Evolutionary conservation across 2,329 filamentous ascomycete species (phyloP), one percentile per base, ranked within the genome.

Genomic region (Pseudocercospora musae): DNA sequence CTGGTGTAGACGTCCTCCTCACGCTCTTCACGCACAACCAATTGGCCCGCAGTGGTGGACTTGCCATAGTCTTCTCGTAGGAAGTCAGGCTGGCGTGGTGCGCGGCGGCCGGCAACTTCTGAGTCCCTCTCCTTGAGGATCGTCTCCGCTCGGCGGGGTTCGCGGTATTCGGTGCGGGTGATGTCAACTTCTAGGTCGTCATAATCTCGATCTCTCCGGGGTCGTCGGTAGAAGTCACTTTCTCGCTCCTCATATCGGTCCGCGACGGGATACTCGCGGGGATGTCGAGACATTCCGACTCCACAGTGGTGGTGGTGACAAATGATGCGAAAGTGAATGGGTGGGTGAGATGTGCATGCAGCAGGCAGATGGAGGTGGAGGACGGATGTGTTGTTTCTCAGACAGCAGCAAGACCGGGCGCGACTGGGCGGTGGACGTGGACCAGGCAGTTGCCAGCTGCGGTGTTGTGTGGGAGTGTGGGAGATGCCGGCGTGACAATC

Each of bases 131-230:
- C 71, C 62, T 71, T 70, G 59, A 73, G 67, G 18, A 68, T 27
- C 10, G 70, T 69, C 60, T 71, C 70, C 1, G 58, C 63, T 25
- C 65, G 65, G 37, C 70, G 67, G 48, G 69, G 68, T 42, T 70
- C 70, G 44, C 65, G 67, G 53, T 70, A 68, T 59, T 70, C 69
- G 13, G 67, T 66, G 44, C 71, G 71, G 58, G 69, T 66, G 59
- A 82, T 75, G 66, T 84, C 82, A 48, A 81, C 63, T 61, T 84
- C 81, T 49, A 82, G 73, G 29, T 83, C 81, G 18, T 82, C 80
- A 66, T 81, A 81, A 68, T 79, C 79, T 56, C 76, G 75, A 37
- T 74, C 72, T 58, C 72, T 69, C n/a, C 76, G 74, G 61, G 74
- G 70, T 31, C 74, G 71, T 52, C 75, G 69, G 59, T 75, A 74